Evolutionary conservation across 805 yeast genomes (phyloP).

Genomic region (Wickerhamomyces strasburgensis): DNA sequence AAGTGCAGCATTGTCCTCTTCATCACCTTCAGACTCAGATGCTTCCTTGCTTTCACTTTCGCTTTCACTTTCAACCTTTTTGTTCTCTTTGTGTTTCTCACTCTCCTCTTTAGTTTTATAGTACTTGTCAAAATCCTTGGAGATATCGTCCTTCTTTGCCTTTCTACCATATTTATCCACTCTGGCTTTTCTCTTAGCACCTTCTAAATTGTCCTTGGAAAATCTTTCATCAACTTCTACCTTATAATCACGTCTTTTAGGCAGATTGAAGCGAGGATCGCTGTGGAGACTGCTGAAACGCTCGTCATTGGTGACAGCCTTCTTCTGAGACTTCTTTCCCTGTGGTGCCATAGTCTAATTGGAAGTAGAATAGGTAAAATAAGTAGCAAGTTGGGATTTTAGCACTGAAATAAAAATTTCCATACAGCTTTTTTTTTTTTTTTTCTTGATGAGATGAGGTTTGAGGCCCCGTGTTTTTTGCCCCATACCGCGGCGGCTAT

Average conservation of each 20-base stretch:
- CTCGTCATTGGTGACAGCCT: conserved; percentile 49
- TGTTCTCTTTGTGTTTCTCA: conserved; percentile 8
- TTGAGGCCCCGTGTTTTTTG: not conserved
- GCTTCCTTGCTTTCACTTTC: conserved; percentile 12
- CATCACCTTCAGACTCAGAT: conserved; percentile 18
- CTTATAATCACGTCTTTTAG: conserved; percentile 63
- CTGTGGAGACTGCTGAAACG: conserved; percentile 74
- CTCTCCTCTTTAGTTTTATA: conserved; percentile 34
- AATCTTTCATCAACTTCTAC: conserved; percentile 85
- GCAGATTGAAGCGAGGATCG: conserved; percentile 84
- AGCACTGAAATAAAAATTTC: too few relatives aligned
- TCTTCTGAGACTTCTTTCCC: conserved; percentile 8
- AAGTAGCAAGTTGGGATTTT: too few relatives aligned
- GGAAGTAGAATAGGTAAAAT: too few relatives aligned
- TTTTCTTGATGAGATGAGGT: not conserved
- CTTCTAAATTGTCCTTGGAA: conserved; percentile 53
- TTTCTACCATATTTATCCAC: conserved; percentile 89
- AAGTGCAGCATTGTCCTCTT: conserved; percentile 19
- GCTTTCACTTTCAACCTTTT: conserved; percentile 15
- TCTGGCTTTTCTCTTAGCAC: conserved; percentile 50
- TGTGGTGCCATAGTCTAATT: too few relatives aligned
- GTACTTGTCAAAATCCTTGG: conserved; percentile 17
- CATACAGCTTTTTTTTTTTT: too few relatives aligned
- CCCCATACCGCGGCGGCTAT: too few relatives aligned
- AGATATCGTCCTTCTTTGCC: conserved; percentile 38